Evolutionary conservation across 1,284 basidiomycete species (phyloP).

Genomic region (Trametes versicolor): DNA sequence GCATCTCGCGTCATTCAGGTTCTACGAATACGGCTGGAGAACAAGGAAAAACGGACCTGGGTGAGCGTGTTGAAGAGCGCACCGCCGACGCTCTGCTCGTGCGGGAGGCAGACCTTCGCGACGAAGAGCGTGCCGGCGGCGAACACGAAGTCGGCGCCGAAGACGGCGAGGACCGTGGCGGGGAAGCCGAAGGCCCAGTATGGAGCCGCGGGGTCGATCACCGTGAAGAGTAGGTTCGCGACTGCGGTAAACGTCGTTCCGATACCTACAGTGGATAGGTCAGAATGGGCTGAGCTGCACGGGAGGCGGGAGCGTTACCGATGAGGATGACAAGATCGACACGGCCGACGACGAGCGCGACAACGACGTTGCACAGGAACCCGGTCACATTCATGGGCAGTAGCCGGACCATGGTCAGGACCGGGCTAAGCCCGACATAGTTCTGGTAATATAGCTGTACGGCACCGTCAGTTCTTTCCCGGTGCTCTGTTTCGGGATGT

Average conservation of each 20-base stretch:
- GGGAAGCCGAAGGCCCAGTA: constrained; percentile 90
- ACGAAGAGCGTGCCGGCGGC: constrained; percentile 81
- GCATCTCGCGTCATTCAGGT: not conserved
- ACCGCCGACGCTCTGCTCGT: constrained; percentile 84
- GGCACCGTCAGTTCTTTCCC: not conserved
- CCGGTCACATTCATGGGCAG: constrained; percentile 83
- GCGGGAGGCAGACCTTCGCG: constrained; percentile 72
- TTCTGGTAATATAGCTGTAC: constrained; percentile 74
- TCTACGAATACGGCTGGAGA: not conserved
- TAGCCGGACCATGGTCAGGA: constrained; percentile 80
- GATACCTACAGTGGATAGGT: constrained; percentile 44
- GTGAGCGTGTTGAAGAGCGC: constrained; percentile 82
- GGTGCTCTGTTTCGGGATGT: not conserved
- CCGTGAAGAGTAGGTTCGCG: constrained; percentile 78
- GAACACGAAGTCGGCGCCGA: constrained; percentile 86
- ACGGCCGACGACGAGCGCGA: constrained; percentile 67
- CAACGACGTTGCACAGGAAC: constrained; percentile 72
- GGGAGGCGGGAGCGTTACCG: constrained; percentile 48
- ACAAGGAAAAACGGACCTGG: constrained; percentile 64
- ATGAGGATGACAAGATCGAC: constrained; percentile 65
- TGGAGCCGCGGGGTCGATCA: constrained; percentile 65
- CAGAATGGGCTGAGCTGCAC: not conserved
- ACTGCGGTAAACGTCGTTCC: constrained; percentile 69
- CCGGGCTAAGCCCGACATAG: constrained; percentile 61
- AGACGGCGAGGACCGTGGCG: constrained; percentile 73